Conservation (phyloP, 2,329 filamentous ascomycete genomes). For the Orbilia quercus region DNA sequence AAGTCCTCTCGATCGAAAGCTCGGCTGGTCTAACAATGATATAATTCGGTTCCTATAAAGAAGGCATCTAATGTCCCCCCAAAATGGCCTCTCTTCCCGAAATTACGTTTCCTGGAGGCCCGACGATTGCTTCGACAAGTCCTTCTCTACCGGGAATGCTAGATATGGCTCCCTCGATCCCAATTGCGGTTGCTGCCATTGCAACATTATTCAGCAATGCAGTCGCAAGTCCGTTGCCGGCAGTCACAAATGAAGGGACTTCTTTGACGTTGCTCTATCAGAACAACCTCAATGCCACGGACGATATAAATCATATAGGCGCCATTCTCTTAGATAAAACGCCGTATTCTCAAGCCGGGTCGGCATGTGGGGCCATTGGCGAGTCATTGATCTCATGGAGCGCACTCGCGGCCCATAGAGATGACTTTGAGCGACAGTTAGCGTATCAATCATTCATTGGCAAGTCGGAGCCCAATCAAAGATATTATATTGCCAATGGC, state of each 20-base stretch:
- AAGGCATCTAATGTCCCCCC: not conserved
- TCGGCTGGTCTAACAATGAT: not conserved
- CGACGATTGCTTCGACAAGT: conserved; percentile 9
- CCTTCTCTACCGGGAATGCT: not conserved
- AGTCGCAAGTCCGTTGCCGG: conserved; percentile 22
- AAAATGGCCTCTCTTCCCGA: conserved; percentile 7
- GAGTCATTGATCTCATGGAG: conserved; percentile 66
- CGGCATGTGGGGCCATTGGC: conserved; percentile 66
- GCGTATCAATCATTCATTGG: conserved; percentile 66
- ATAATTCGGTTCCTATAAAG: conserved; percentile 9
- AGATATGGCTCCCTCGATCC: conserved; percentile 27
- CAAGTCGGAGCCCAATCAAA: conserved; percentile 62
- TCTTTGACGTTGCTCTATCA: conserved; percentile 68
- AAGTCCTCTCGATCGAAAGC: too few relatives aligned
- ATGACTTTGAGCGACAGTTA: conserved; percentile 66
- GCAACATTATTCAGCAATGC: conserved; percentile 35
- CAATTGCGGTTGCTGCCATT: conserved; percentile 14
- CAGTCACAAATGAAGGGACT: conserved; percentile 62
- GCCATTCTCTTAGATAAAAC: conserved; percentile 67
- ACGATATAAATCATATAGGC: conserved; percentile 68
- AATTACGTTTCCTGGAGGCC: conserved; percentile 1
- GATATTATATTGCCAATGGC: conserved; percentile 65
- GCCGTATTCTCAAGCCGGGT: conserved; percentile 62
- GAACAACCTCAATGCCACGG: conserved; percentile 69
- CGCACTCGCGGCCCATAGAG: conserved; percentile 64